Conservation (phyloP, 2,329 filamentous ascomycete genomes). For the Phyllosticta citrichinensis region DNA sequence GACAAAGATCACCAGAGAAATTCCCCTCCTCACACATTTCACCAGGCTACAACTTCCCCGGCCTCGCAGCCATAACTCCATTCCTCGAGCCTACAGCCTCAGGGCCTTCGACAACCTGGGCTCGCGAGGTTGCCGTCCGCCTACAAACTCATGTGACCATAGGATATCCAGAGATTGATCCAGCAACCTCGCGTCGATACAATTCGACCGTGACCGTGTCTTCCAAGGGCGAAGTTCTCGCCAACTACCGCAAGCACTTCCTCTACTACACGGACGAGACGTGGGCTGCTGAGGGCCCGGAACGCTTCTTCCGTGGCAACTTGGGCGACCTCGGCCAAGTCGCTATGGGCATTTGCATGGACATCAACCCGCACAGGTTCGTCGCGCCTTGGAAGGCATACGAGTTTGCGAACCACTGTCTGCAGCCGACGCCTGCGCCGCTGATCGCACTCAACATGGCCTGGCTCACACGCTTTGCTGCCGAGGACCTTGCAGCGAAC, state of each 20-base stretch:
- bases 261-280: conserved; percentile 59
- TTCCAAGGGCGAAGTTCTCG: conserved; percentile 43
- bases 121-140: conserved; percentile 53
- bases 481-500: conserved; percentile 41
- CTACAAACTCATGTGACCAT: conserved; percentile 58
- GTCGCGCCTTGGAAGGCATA: conserved; percentile 47
- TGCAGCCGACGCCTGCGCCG: conserved; percentile 43
- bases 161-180: conserved; percentile 58
- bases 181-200: conserved; percentile 29
- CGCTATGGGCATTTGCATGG: conserved; percentile 41
- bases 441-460: conserved; percentile 67
- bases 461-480: conserved; percentile 53
- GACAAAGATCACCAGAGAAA: neutral
- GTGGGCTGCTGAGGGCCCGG: conserved; percentile 47
- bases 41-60: conserved; percentile 68
- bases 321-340: conserved; percentile 28
- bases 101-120: conserved; percentile 64
- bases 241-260: conserved; percentile 54
- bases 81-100: conserved; percentile 57
- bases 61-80: conserved; percentile 55
- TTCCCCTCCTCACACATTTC: neutral
- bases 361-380: conserved; percentile 56
- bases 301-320: conserved; percentile 26
- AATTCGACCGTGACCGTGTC: conserved; percentile 51
- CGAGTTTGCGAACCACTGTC: conserved; percentile 48